These are phyloP conservation scores for Backusella liffmaniae DNA, from an alignment of 192 early-diverging fungal genomes.

Conservation along the genomic window DNA sequence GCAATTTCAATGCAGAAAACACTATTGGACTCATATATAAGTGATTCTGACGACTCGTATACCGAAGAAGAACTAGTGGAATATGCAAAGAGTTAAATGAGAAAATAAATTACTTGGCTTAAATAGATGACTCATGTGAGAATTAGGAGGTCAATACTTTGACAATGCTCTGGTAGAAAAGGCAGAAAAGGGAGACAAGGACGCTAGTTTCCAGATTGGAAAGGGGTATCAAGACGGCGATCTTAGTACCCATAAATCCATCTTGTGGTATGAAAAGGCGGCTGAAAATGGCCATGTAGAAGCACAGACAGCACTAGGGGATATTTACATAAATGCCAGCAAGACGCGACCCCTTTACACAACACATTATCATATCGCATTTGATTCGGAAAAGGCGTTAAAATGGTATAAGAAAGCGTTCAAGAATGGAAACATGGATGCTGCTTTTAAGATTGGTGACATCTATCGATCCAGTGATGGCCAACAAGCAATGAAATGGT, in stretches of 20 bases:
- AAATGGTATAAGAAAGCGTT: neutral
- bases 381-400: neutral
- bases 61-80: neutral
- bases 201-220: neutral
- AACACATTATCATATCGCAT: neutral
- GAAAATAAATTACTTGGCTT: too few relatives aligned
- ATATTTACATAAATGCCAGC: neutral
- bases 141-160: neutral
- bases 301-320: neutral
- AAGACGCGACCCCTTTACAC: too few relatives aligned
- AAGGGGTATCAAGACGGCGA: neutral
- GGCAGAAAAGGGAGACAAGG: neutral
- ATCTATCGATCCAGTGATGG: neutral
- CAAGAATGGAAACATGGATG: neutral
- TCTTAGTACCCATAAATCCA: neutral
- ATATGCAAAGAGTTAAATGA: neutral
- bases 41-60: neutral
- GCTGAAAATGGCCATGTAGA: neutral
- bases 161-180: neutral
- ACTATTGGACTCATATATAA: neutral
- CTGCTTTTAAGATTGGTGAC: neutral
- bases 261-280: neutral
- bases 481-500: neutral
- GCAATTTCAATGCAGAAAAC: neutral
- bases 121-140: neutral